Evolutionary conservation across 192 early-diverging fungal species (phyloP), one percentile per base, ranked within the genome.

Genomic region (Entomortierella chlamydospora): DNA sequence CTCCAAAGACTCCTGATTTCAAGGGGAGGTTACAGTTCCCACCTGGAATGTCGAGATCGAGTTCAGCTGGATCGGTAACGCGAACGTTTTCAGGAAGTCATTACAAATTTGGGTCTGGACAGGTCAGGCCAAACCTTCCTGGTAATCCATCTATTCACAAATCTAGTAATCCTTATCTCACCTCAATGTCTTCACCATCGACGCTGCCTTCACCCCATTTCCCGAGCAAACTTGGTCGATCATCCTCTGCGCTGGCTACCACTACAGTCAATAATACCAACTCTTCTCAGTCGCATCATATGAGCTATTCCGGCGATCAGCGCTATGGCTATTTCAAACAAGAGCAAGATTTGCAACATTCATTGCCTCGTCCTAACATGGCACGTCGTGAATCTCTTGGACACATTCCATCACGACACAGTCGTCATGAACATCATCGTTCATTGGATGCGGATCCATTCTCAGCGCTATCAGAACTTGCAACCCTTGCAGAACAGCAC

Each of bases 401-500:
- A 29, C 63, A 65, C 22, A 49, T 49, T 5, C 51, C 60, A 13
- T 25, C 52, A 23, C 39, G 50, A 28, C 25, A 65, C 2, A 12
- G 17, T 8, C 22, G 43, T 26, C 56, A 65, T 37, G 55, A 70
- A 10, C 47, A 79, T 28, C 68, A 55, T 22, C 62, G 37, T 22
- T 70, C 68, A 18, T 20, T 70, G 18, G 68, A 66, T 47, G 34
- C 53, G 4, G 68, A 79, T 37, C 76, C 61, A 0, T 79, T 70
- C 45, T 79, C 76, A 2, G 76, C 76, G 1, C 60, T 79, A 11
- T 63, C 76, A 25, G 76, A 79, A 52, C 56, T 79, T 30, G 76
- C 76, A 11, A 61, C 64, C 51, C 29, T 66, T 39, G 76, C 76
- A 9, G 76, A 79, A 34, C 68, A 70, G 34, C 62, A 64, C 15